Conservation (phyloP, 2,329 filamentous ascomycete genomes). For the Myriosclerotinia duriaeana region DNA sequence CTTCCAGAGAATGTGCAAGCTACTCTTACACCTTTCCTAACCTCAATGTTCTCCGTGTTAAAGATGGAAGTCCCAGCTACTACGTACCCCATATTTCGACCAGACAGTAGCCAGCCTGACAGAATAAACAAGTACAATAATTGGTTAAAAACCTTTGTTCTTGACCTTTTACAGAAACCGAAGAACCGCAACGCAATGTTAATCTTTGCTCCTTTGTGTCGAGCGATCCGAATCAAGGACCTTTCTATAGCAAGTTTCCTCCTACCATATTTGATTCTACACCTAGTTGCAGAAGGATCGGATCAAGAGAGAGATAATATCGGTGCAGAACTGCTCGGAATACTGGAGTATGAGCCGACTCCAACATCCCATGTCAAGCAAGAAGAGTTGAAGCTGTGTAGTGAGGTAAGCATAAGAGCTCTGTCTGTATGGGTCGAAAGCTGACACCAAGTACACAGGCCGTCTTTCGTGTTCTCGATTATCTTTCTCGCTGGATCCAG, state of each 20-base stretch:
- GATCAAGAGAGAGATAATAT: constrained; percentile 64
- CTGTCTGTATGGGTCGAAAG: constrained; percentile 25
- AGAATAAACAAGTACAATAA: constrained; percentile 73
- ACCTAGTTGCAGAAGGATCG: constrained; percentile 73
- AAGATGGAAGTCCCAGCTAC: constrained; percentile 53
- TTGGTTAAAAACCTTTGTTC: constrained; percentile 79
- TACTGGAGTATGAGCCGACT: constrained; percentile 61
- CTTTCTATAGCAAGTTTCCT: constrained; percentile 83
- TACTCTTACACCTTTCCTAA: constrained; percentile 83
- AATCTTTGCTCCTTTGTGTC: constrained; percentile 77
- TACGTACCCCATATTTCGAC: constrained; percentile 70
- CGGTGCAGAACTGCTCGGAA: constrained; percentile 68
- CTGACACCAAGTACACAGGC: constrained; percentile 54
- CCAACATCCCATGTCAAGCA: constrained; percentile 59
- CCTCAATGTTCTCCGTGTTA: constrained; percentile 75
- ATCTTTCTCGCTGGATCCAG: constrained; percentile 86
- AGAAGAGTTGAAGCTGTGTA: constrained; percentile 80
- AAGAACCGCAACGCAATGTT: constrained; percentile 72
- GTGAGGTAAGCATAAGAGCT: constrained; percentile 61
- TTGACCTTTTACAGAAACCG: constrained; percentile 77
- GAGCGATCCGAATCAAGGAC: constrained; percentile 83
- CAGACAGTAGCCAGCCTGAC: constrained; percentile 51
- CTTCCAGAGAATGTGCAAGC: constrained; percentile 77
- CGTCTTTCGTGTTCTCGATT: constrained; percentile 87
- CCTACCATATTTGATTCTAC: constrained; percentile 81